A percentile compares a stretch with the other conserved stretches of the same genome.
Evolutionary conservation across 225 moss, liverwort and hornwort species (phyloP).

Genomic region (Neckera pumila): DNA sequence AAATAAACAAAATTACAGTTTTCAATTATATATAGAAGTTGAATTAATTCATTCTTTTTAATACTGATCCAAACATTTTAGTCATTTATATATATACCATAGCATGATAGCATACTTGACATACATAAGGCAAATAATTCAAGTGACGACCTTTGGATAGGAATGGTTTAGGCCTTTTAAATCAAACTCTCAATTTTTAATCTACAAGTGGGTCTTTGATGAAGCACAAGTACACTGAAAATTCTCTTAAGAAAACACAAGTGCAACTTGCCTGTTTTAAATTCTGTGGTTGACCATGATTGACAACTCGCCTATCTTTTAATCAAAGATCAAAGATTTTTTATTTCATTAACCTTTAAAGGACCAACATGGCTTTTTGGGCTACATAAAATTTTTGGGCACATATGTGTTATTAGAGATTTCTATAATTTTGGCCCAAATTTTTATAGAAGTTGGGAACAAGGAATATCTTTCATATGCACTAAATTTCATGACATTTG

Average conservation of each 20-base stretch:
- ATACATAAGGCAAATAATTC: background rate
- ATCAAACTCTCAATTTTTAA: background rate
- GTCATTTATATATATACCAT: no score
- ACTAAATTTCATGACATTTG: no score
- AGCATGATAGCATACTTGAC: background rate
- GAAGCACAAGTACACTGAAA: fast-evolving
- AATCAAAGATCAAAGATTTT: background rate
- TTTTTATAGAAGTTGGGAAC: no score
- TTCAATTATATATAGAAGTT: no score
- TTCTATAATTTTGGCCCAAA: no score
- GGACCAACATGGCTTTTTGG: no score
- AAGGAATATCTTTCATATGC: no score
- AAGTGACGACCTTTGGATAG: background rate
- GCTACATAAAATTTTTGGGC: no score
- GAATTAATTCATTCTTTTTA: background rate
- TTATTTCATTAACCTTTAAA: background rate
- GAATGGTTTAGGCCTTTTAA: background rate
- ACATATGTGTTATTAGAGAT: no score
- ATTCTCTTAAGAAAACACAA: background rate
- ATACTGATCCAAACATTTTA: background rate
- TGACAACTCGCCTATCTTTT: background rate
- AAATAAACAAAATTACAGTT: no score
- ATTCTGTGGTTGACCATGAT: background rate
- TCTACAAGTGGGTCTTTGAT: fast-evolving
- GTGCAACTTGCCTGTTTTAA: background rate